Conservation (phyloP, 768 basidiomycete genomes). For the Naganishia vishniacii region DNA sequence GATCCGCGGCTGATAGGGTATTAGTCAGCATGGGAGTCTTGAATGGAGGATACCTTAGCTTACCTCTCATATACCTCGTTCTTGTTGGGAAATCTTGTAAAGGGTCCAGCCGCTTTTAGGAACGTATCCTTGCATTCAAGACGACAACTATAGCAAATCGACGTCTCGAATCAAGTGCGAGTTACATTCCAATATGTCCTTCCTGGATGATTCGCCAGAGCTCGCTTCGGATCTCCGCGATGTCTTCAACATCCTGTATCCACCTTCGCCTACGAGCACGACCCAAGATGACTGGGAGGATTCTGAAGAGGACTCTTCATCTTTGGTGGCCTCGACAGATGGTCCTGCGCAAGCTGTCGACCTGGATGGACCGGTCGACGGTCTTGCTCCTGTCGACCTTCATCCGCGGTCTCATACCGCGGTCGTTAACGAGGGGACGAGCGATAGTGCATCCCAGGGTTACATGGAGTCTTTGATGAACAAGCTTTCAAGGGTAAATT, state of each 20-base stretch:
- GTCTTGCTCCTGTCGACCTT: conserved; percentile 2
- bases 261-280: neutral
- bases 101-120: too few relatives aligned
- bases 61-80: too few relatives aligned
- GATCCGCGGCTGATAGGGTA: neutral
- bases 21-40: too few relatives aligned
- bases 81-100: too few relatives aligned
- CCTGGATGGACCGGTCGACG: neutral
- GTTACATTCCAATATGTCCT: neutral
- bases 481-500: conserved; percentile 3
- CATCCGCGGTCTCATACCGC: neutral
- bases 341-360: neutral
- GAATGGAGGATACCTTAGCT: too few relatives aligned
- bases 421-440: neutral
- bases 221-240: conserved; percentile 7
- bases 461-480: neutral
- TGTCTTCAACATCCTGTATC: conserved; percentile 17
- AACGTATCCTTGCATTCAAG: too few relatives aligned
- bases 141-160: neutral
- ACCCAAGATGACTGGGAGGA: conserved; percentile 4
- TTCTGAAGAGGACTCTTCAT: neutral
- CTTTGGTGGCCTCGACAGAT: neutral
- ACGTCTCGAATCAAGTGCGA: neutral
- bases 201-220: conserved; percentile 7
- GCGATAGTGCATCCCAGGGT: neutral